Conservation (phyloP, 148 eudicot genomes). For the Camellia granthamiana region DNA sequence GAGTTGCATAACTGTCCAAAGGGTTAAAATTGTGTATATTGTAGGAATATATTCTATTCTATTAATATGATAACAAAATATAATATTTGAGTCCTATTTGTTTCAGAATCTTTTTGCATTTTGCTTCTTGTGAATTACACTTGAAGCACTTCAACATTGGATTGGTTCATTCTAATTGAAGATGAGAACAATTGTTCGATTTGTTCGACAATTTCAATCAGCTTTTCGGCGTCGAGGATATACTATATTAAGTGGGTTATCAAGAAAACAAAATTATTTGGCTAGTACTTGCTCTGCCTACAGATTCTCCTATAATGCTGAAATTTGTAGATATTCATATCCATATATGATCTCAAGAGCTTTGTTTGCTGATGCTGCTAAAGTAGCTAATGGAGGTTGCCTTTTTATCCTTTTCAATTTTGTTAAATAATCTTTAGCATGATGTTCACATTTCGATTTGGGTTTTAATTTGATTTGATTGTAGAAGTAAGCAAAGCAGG, state of each 20-base stretch:
- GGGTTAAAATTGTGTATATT: not conserved
- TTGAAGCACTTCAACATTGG: not conserved
- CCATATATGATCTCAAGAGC: slow-evolving; percentile 42
- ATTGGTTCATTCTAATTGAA: slow-evolving; percentile 12
- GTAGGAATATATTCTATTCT: not conserved
- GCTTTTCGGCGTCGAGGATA: slow-evolving; percentile 33
- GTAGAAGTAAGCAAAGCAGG: slow-evolving; percentile 51
- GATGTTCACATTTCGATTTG: not conserved
- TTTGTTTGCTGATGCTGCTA: slow-evolving; percentile 43
- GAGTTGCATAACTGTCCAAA: not conserved
- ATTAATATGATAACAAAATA: not conserved
- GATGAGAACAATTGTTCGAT: slow-evolving; percentile 54
- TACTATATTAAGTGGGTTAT: slow-evolving; percentile 23
- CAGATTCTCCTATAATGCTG: slow-evolving; percentile 28
- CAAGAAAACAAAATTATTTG: slow-evolving; percentile 27
- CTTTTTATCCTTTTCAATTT: not conserved
- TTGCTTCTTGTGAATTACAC: slow-evolving; percentile 23
- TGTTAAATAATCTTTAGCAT: not conserved
- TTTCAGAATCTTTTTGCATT: slow-evolving; percentile 14
- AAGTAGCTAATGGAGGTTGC: slow-evolving; percentile 43
- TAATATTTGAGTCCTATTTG: not conserved
- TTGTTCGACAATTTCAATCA: slow-evolving; percentile 37
- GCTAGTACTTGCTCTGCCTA: slow-evolving; percentile 16
- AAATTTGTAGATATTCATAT: slow-evolving; percentile 24
- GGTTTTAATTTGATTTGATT: slow-evolving; percentile 22